phyloP scores from a whole-genome alignment of 139 green algal species.

The Chlamydomonas applanata region DNA sequence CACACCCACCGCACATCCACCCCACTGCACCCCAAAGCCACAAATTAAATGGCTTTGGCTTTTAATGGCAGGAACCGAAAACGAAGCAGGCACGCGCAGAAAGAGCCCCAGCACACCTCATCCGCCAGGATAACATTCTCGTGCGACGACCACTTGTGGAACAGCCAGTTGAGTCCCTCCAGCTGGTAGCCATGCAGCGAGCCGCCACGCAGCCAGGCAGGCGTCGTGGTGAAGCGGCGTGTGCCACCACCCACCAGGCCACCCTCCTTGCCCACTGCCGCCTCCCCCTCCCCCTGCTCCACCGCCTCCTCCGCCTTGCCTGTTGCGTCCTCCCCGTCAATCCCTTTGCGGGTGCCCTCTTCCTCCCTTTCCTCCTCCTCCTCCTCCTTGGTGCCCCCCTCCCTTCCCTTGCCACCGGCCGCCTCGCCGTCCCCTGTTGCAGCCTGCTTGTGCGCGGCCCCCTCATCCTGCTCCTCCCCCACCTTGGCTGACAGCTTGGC shows the following conservation, averaged over 20 bases:
- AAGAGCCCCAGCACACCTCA: constrained; percentile 41
- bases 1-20: too few species aligned
- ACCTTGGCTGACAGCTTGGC: too few species aligned
- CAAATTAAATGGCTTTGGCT: too few species aligned
- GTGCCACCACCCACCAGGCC: neutral
- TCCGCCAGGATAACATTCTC: constrained; percentile 79
- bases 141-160: constrained; percentile 44
- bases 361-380: neutral
- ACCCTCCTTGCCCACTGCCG: neutral
- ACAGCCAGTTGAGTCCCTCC: constrained; percentile 80
- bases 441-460: too few species aligned
- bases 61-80: too few species aligned
- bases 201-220: constrained; percentile 49
- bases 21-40: too few species aligned
- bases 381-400: neutral
- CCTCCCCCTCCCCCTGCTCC: neutral
- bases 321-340: too few species aligned
- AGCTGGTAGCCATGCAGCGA: constrained; percentile 77
- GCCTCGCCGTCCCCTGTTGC: too few species aligned
- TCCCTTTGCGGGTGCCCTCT: too few species aligned
- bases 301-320: neutral
- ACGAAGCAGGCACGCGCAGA: too few species aligned
- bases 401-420: too few species aligned
- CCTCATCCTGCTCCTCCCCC: too few species aligned
- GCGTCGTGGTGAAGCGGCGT: constrained; percentile 43